These are phyloP conservation scores for Medicago arabica DNA, from an alignment of 306 rosid genomes.

Conservation along the genomic window DNA sequence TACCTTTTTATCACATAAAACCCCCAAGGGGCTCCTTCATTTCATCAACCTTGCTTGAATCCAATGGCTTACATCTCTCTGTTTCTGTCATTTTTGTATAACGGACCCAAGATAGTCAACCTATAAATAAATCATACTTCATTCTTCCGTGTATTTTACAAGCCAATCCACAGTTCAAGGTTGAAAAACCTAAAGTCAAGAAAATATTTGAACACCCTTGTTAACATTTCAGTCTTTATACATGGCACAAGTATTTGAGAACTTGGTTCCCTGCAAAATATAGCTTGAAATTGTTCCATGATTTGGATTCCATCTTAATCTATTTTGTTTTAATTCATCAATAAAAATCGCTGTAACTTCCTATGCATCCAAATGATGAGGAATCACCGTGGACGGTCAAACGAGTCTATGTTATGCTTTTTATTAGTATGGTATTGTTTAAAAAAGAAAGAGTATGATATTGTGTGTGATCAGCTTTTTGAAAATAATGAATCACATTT, in stretches of 20 bases:
- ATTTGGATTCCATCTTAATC: slow-evolving; percentile 33
- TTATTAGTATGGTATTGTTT: neutral
- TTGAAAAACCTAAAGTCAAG: slow-evolving; percentile 13
- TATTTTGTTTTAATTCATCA: slow-evolving; percentile 22
- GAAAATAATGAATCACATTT: slow-evolving; percentile 10
- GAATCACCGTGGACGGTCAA: slow-evolving; percentile 19
- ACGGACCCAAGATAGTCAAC: neutral
- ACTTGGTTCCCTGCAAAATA: slow-evolving; percentile 30
- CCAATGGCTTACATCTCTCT: neutral
- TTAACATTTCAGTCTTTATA: slow-evolving; percentile 16
- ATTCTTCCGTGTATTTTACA: slow-evolving; percentile 7
- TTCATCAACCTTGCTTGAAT: neutral
- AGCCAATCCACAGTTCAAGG: slow-evolving; percentile 23
- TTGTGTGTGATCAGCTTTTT: neutral
- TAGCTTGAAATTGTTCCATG: slow-evolving; percentile 35
- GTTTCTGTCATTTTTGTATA: neutral
- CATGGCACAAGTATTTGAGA: neutral
- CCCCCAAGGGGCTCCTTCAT: neutral
- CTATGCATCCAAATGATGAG: slow-evolving; percentile 19
- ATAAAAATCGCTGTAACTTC: slow-evolving; percentile 26
- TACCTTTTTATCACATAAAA: neutral
- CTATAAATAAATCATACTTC: neutral
- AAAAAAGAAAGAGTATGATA: neutral
- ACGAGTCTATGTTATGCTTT: neutral
- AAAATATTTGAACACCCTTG: slow-evolving; percentile 28